These are phyloP conservation scores for Hypsizygus marmoreus DNA, from an alignment of 768 basidiomycete genomes.

Conservation along the genomic window DNA sequence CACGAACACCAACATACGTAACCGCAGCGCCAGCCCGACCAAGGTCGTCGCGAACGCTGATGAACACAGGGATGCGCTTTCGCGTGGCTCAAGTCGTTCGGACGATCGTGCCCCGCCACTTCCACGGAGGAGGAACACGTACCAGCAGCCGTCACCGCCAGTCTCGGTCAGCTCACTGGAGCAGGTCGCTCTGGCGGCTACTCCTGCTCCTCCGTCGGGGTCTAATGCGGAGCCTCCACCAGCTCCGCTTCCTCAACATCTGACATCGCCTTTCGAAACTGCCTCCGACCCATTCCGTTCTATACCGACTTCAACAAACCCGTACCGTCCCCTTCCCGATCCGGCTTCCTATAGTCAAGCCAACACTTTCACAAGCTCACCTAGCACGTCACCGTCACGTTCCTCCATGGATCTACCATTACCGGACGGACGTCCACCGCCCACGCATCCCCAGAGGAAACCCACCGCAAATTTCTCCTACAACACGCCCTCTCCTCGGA, in stretches of 20 bases:
- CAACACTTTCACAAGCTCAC: no score
- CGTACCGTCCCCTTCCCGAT: slow-evolving; percentile 10
- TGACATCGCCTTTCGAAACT: slow-evolving; percentile 15
- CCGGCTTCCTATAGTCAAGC: neutral
- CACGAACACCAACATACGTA: slow-evolving; percentile 28
- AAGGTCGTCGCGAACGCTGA: slow-evolving; percentile 12
- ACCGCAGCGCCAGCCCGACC: slow-evolving; percentile 17
- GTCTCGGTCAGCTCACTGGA: slow-evolving; percentile 46
- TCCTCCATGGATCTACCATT: no score
- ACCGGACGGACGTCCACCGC: no score
- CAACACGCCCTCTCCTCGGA: no score
- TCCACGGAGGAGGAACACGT: slow-evolving; percentile 29
- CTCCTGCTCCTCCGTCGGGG: slow-evolving; percentile 32
- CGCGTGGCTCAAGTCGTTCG: slow-evolving; percentile 6
- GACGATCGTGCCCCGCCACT: slow-evolving; percentile 25
- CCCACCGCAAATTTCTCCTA: no score
- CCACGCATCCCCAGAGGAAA: no score
- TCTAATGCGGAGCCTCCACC: slow-evolving; percentile 7
- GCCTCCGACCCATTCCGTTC: slow-evolving; percentile 1
- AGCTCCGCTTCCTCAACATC: neutral
- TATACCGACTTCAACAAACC: slow-evolving; percentile 9
- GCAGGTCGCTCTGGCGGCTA: slow-evolving; percentile 43
- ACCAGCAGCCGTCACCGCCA: slow-evolving; percentile 38
- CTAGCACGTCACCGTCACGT: no score
- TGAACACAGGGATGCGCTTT: neutral